Conservation (phyloP, 2,329 filamentous ascomycete species). For the Fusarium sp. region DNA sequence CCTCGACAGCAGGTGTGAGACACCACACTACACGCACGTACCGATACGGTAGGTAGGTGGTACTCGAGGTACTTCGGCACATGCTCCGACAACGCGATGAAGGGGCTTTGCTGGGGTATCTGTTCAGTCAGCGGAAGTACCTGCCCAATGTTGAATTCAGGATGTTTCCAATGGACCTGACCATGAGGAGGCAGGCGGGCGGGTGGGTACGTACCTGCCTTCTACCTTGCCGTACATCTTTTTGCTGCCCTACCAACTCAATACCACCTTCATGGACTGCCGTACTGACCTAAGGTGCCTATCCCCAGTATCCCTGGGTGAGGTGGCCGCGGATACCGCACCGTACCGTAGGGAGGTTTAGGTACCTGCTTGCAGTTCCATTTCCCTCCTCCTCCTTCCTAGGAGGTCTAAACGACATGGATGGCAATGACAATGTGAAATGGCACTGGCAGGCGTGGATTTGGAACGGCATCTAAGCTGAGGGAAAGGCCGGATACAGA, state of each 20-base stretch:
- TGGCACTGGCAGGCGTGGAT: not conserved
- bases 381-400: slow-evolving; percentile 4
- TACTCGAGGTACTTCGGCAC: not conserved
- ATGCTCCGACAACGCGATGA: not conserved
- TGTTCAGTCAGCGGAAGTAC: slow-evolving; percentile 3
- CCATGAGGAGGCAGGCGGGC: not conserved
- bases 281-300: not conserved
- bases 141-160: not conserved
- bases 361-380: slow-evolving; percentile 6
- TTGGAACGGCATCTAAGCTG: slow-evolving; percentile 3
- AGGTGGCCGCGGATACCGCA: slow-evolving; percentile 1
- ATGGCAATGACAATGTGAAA: not conserved
- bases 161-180: not conserved
- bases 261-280: slow-evolving; percentile 1
- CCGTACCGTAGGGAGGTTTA: not conserved
- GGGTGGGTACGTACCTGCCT: not conserved
- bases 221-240: not conserved
- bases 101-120: not conserved
- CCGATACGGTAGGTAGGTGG: not conserved
- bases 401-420: slow-evolving; percentile 4
- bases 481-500: slow-evolving; percentile 19
- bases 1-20: slow-evolving; percentile 5
- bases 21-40: not conserved
- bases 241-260: slow-evolving; percentile 1
- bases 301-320: not conserved